A percentile compares a stretch with the other conserved stretches of the same genome.
Evolutionary conservation across 2,329 filamentous ascomycete genomes (phyloP).

Genomic region (Rhynchosporium agropyri): DNA sequence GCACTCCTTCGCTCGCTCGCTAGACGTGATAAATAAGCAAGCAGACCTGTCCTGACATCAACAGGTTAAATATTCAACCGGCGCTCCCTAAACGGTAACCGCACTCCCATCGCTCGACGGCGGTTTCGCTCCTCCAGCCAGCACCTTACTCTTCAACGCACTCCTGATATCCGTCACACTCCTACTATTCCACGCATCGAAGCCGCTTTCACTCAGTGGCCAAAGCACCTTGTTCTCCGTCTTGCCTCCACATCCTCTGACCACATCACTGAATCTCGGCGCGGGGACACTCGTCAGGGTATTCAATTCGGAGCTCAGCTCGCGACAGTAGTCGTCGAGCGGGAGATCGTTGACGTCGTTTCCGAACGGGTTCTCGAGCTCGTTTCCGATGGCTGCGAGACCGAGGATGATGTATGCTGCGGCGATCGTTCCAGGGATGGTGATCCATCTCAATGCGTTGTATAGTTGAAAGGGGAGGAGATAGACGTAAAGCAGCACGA

Average conservation of each 20-base stretch:
- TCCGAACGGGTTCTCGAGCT: constrained; percentile 86
- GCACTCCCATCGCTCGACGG: constrained; percentile 1
- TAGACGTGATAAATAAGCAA: neutral
- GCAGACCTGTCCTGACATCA: neutral
- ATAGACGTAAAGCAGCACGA: constrained; percentile 82
- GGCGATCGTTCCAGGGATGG: constrained; percentile 73
- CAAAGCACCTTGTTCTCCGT: constrained; percentile 42
- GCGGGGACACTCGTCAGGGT: constrained; percentile 52
- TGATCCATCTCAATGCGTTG: constrained; percentile 65
- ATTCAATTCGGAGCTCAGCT: constrained; percentile 74
- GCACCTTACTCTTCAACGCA: constrained; percentile 39
- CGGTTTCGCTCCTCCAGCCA: constrained; percentile 23
- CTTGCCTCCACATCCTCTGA: constrained; percentile 22
- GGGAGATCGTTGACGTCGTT: constrained; percentile 82
- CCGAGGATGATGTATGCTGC: constrained; percentile 84
- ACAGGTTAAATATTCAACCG: neutral
- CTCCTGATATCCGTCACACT: constrained; percentile 49
- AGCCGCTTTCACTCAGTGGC: constrained; percentile 47
- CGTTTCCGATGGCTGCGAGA: constrained; percentile 72
- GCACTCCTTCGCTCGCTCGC: constrained; percentile 5
- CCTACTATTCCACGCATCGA: constrained; percentile 48
- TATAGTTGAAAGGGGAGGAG: constrained; percentile 81
- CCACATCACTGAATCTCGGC: constrained; percentile 32
- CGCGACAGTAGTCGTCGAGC: constrained; percentile 74
- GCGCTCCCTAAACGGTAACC: neutral